phyloP scores from a whole-genome alignment of 2,329 filamentous ascomycete genomes.

The Aspergillus sp. region DNA sequence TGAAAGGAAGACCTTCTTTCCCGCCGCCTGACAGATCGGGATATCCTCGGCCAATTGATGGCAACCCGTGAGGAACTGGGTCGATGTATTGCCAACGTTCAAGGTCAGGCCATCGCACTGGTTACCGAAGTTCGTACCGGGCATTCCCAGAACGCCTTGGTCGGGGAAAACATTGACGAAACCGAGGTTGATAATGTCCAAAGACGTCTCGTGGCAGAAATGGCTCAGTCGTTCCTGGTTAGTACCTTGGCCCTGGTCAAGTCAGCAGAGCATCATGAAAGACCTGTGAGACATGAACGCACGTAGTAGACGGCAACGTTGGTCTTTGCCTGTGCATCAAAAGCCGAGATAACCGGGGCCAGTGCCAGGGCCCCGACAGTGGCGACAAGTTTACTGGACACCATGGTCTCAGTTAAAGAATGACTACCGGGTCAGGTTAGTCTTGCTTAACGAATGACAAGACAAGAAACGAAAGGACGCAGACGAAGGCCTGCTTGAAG shows the following conservation, averaged over 20 bases:
- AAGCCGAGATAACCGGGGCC: slow-evolving; percentile 30
- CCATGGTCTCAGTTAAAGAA: slow-evolving; percentile 30
- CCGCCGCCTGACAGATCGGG: slow-evolving; percentile 31
- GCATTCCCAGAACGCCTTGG: slow-evolving; percentile 39
- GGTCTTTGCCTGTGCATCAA: slow-evolving; percentile 36
- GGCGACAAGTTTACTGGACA: slow-evolving; percentile 25
- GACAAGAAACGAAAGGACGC: slow-evolving; percentile 49
- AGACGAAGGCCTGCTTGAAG: slow-evolving; percentile 38
- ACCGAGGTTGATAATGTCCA: slow-evolving; percentile 52
- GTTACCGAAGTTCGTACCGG: slow-evolving; percentile 52
- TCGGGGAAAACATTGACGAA: slow-evolving; percentile 52
- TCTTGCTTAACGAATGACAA: slow-evolving; percentile 12
- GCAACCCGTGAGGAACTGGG: slow-evolving; percentile 40
- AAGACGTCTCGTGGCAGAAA: slow-evolving; percentile 45
- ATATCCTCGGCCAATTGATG: slow-evolving; percentile 39
- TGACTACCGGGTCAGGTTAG: slow-evolving; percentile 21
- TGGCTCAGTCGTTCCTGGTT: slow-evolving; percentile 43
- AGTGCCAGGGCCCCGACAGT: slow-evolving; percentile 27
- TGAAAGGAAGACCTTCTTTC: slow-evolving; percentile 43
- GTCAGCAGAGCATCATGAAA: neutral
- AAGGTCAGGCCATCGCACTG: slow-evolving; percentile 43
- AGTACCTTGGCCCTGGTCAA: slow-evolving; percentile 45
- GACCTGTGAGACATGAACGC: slow-evolving; percentile 8
- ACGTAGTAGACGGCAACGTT: slow-evolving; percentile 52
- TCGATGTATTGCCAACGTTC: slow-evolving; percentile 29